Percentiles rank a stretch among this genome's conserved stretches.
Conservation (phyloP, 176 grass and related monocot genomes). For the Oryza officinalis region DNA sequence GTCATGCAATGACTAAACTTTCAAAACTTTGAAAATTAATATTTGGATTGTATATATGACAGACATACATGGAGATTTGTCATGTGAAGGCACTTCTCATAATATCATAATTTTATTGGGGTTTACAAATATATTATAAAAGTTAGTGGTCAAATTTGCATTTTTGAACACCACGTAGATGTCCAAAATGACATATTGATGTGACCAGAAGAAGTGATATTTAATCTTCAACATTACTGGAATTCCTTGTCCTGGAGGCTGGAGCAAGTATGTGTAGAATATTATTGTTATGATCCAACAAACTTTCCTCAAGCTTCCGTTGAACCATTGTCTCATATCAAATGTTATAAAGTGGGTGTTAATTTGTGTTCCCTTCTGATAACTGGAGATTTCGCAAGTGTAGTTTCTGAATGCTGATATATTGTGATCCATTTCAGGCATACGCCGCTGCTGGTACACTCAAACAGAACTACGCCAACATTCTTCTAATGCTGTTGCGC, state of each 20-base stretch:
- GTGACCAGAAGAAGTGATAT: not conserved
- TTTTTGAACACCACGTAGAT: not conserved
- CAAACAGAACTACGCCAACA: slow-evolving; percentile 97
- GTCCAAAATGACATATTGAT: not conserved
- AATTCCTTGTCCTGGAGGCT: not conserved
- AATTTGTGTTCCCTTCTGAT: not conserved
- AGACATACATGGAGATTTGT: not conserved
- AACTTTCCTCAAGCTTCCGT: not conserved
- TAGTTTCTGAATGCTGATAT: slow-evolving; percentile 25
- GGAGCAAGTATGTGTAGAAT: not conserved
- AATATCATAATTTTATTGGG: not conserved
- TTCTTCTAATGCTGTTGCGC: slow-evolving; percentile 86
- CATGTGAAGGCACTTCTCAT: not conserved
- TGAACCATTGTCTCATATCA: not conserved
- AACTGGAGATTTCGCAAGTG: slow-evolving; percentile 25
- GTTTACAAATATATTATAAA: not conserved
- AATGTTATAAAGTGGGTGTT: not conserved
- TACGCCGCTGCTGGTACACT: slow-evolving; percentile 94
- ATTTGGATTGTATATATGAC: not conserved
- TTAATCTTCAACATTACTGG: not conserved
- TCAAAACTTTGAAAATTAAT: not conserved
- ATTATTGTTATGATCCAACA: not conserved
- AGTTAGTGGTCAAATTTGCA: not conserved
- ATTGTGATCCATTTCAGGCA: slow-evolving; percentile 56
- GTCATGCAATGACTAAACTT: not conserved